Conservation (phyloP, 192 early-diverging fungal species). For the Podila minutissima region DNA sequence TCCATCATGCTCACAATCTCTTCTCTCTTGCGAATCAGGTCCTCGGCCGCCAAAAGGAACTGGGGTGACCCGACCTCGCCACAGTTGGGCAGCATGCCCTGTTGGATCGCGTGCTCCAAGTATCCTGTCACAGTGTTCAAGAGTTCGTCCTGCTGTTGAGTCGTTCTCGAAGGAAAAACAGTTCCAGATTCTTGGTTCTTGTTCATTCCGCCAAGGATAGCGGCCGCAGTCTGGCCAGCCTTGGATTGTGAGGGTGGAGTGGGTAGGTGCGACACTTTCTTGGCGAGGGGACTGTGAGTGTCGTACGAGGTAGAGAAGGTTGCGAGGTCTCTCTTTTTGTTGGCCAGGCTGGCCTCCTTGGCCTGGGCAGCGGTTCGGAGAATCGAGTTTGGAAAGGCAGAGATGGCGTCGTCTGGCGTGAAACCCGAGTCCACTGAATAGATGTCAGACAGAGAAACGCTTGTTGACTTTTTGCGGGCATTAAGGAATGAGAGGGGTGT, state of each 20-base stretch:
- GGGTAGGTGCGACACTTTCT: conserved; percentile 33
- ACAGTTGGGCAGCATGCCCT: conserved; percentile 31
- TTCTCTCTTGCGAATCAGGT: conserved; percentile 38
- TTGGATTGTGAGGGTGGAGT: background rate
- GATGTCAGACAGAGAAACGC: conserved; percentile 45
- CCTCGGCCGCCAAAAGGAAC: conserved; percentile 36
- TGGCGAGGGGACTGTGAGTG: conserved; percentile 45
- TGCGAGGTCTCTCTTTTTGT: conserved; percentile 44
- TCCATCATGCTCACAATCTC: conserved; percentile 49
- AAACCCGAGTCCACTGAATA: conserved; percentile 33
- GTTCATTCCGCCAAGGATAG: background rate
- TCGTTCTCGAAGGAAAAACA: background rate
- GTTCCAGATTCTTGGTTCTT: background rate
- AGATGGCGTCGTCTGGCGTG: conserved; percentile 16
- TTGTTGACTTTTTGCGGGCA: conserved; percentile 26
- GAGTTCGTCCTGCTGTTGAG: conserved; percentile 29
- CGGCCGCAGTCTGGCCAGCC: conserved; percentile 2
- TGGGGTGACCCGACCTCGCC: conserved; percentile 37
- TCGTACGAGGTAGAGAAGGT: conserved; percentile 48
- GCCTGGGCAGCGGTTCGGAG: conserved; percentile 36
- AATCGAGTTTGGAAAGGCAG: conserved; percentile 46
- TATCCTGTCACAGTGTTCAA: conserved; percentile 39
- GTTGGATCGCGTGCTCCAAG: conserved; percentile 40
- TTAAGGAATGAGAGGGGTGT: conserved; percentile 39
- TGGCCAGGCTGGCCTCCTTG: conserved; percentile 26